Base-by-base conservation (phyloP, 768 basidiomycete species). In the Trametes gibbosa region DNA sequence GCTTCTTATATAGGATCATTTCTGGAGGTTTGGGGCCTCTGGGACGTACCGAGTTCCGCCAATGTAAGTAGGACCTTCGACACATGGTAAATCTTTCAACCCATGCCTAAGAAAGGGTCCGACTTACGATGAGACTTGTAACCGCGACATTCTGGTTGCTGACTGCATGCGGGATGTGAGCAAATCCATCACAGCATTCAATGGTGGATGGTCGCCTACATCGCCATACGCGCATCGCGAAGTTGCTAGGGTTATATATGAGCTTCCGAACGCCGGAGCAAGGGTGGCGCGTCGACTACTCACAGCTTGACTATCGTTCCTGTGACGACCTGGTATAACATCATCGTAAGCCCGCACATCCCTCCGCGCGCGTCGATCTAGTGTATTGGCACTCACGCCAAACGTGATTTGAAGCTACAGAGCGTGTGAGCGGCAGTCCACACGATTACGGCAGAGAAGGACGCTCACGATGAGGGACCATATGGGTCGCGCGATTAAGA, bases 191-290 rank as follows among this genome's bases (percentile, higher is more conserved):
- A 24, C 21, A 32, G 4, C 25, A 32, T 14, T 13, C 4, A 17
- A 40, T 3, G 9, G 5, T 41, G 52, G 5, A 50, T 16, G 8
- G 58, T n/a, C 67, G 63, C 52, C 14, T 71, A 85, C 84, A 86
- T 69, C 83, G 71, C 83, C 83, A 86, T 13, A 86, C 84, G 14
- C 84, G 81, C 70, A 85, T 73, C 0, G 81, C 75, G 58, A 84
- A 86, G 39, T 84, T 86, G 16, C 58, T 53, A 32, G 10, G 5
- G 29, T 32, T 10, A 10, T 32, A 32, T 4, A 12, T 14, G 23
- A 37, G 16, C 5, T 1, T 24, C 24, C 53, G 6, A 59, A 57
- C 8, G 23, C 12, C 21, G n/a, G 21, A 14, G 24, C 13, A 14
- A 14, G 6, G 9, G 5, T 8, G 2, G 4, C 8, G 8, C 2